A percentile compares a stretch with the other conserved stretches of the same genome.
These are phyloP conservation scores for Flagelloscypha sp. DNA, from an alignment of 768 basidiomycete species.

Conservation along the genomic window DNA sequence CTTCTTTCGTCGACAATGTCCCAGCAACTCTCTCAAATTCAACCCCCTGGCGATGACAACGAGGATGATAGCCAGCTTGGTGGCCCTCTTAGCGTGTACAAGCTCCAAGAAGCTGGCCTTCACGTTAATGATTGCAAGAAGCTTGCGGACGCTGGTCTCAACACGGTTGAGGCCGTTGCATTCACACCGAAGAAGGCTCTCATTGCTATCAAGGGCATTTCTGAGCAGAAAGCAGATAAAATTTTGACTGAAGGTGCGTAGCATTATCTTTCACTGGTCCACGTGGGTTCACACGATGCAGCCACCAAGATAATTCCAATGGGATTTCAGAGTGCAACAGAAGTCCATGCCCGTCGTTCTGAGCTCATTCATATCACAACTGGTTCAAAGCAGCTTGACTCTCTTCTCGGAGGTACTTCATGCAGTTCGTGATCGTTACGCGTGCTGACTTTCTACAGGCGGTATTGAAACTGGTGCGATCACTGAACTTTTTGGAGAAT, in stretches of 20 bases:
- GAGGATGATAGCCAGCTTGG: slow-evolving; percentile 49
- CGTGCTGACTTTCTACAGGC: slow-evolving; percentile 33
- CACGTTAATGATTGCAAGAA: slow-evolving; percentile 91
- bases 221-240: slow-evolving; percentile 95
- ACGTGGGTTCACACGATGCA: slow-evolving; percentile 22
- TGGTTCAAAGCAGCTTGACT: slow-evolving; percentile 92
- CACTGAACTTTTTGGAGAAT: slow-evolving; percentile 97
- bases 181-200: slow-evolving; percentile 94
- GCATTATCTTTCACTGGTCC: neutral
- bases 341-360: slow-evolving; percentile 89
- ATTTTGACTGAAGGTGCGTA: slow-evolving; percentile 80
- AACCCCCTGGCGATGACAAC: slow-evolving; percentile 36
- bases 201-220: slow-evolving; percentile 90
- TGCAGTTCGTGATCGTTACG: slow-evolving; percentile 8
- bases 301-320: slow-evolving; percentile 95
- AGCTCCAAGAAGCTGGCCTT: slow-evolving; percentile 84
- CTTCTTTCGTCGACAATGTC: slow-evolving; percentile 44
- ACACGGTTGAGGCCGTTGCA: slow-evolving; percentile 93
- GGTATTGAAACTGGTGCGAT: slow-evolving; percentile 98
- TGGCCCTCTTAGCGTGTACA: slow-evolving; percentile 79
- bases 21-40: slow-evolving; percentile 44
- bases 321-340: slow-evolving; percentile 97
- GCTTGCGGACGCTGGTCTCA: slow-evolving; percentile 80
- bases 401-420: slow-evolving; percentile 75
- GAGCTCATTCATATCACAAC: slow-evolving; percentile 96